Conservation (phyloP, 73 alveolate genomes). For the Uronychia binucleata region DNA sequence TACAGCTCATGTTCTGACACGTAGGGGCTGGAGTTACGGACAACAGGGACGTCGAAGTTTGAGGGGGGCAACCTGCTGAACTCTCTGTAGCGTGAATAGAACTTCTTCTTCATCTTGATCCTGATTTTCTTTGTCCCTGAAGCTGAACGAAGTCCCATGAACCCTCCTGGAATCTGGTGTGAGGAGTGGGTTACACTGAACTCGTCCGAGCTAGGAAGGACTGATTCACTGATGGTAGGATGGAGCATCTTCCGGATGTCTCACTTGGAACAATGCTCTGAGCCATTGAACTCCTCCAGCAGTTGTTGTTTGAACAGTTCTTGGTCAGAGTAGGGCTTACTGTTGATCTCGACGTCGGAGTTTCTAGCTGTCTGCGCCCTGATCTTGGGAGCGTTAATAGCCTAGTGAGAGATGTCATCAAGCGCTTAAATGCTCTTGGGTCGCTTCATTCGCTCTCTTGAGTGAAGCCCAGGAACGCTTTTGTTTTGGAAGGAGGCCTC, state of each 20-base stretch:
- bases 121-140: neutral
- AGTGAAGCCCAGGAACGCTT: neutral
- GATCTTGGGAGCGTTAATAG: neutral
- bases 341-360: neutral
- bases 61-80: constrained; percentile 13
- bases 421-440: neutral
- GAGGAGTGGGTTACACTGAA: neutral
- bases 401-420: neutral
- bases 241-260: constrained; percentile 57
- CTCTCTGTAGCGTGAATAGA: constrained; percentile 6
- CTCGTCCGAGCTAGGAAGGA: constrained; percentile 26
- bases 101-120: constrained; percentile 12
- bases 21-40: constrained; percentile 50
- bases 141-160: neutral
- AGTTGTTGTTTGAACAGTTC: constrained; percentile 1
- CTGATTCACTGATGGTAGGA: constrained; percentile 38
- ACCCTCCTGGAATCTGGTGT: constrained; percentile 2
- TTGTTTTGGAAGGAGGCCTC: neutral
- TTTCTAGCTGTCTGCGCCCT: neutral
- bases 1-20: constrained; percentile 27
- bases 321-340: neutral
- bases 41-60: constrained; percentile 33
- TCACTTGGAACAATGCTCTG: constrained; percentile 23
- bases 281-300: neutral
- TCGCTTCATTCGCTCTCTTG: neutral